Conservation (phyloP, 169 alveolate genomes). For the Plasmodium blacklocki region DNA sequence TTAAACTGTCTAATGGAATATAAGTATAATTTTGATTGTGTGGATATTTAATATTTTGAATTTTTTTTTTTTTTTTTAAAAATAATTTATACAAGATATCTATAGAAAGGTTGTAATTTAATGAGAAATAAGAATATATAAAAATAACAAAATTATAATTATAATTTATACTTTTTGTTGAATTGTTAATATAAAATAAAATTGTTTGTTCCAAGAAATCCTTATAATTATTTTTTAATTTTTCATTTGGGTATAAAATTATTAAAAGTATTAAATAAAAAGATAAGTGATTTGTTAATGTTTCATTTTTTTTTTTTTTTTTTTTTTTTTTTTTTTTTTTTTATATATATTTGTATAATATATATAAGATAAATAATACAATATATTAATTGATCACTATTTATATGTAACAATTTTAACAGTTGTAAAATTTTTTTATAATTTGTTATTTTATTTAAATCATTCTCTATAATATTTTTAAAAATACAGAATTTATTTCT, state of each 20-base stretch:
- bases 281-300: background rate
- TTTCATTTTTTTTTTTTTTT: background rate
- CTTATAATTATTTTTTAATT: constrained; percentile 30
- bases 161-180: constrained; percentile 7
- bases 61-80: background rate
- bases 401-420: constrained; percentile 26
- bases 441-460: constrained; percentile 18
- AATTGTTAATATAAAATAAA: constrained; percentile 2
- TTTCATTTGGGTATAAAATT: constrained; percentile 27
- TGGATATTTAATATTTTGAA: too few species aligned
- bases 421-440: constrained; percentile 10
- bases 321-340: background rate
- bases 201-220: constrained; percentile 3
- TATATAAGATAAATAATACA: constrained; percentile 26
- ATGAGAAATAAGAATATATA: constrained; percentile 14
- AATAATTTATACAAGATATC: constrained; percentile 16
- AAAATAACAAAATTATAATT: constrained; percentile 35
- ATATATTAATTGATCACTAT: constrained; percentile 14
- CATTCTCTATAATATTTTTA: constrained; percentile 39
- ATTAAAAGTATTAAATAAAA: constrained; percentile 51
- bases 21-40: too few species aligned
- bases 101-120: constrained; percentile 11
- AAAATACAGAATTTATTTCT: constrained; percentile 27
- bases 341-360: constrained; percentile 5
- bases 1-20: too few species aligned